Percentiles rank a stretch among this genome's conserved stretches.
Evolutionary conservation across 164 flowering plant species (phyloP).

Genomic region (Liquidambar formosana): DNA sequence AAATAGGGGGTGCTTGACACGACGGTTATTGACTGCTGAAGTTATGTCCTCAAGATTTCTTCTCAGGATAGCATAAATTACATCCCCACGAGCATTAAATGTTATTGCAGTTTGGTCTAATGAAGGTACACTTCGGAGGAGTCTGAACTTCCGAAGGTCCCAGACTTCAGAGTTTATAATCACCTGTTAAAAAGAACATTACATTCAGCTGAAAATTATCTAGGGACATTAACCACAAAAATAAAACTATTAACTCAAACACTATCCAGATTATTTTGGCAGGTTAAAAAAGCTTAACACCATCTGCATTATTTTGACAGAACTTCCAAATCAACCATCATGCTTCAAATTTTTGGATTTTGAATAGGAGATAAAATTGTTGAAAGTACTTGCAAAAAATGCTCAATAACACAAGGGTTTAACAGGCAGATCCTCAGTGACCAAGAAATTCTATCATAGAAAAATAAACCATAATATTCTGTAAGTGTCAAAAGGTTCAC

Average conservation of each 20-base stretch:
- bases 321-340: too few relatives aligned
- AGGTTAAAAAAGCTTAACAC: too few relatives aligned
- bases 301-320: too few relatives aligned
- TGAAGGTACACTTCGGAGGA: conserved; percentile 85
- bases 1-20: conserved; percentile 78
- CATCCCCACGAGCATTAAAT: conserved; percentile 81
- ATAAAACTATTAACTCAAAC: too few relatives aligned
- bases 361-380: too few relatives aligned
- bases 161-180: conserved; percentile 96
- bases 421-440: too few relatives aligned
- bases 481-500: not conserved
- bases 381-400: too few relatives aligned
- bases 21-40: conserved; percentile 73
- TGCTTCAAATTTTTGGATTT: too few relatives aligned
- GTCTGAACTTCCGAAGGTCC: conserved; percentile 86
- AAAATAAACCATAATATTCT: not conserved
- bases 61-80: conserved; percentile 81
- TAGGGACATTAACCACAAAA: not conserved
- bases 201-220: not conserved
- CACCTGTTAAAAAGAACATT: conserved; percentile 45
- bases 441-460: too few relatives aligned
- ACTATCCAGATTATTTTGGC: too few relatives aligned
- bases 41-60: conserved; percentile 85
- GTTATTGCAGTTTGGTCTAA: conserved; percentile 84
- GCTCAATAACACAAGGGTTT: not conserved